Conservation (phyloP, 2,329 filamentous ascomycete species). For the Ascochyta lentis region DNA sequence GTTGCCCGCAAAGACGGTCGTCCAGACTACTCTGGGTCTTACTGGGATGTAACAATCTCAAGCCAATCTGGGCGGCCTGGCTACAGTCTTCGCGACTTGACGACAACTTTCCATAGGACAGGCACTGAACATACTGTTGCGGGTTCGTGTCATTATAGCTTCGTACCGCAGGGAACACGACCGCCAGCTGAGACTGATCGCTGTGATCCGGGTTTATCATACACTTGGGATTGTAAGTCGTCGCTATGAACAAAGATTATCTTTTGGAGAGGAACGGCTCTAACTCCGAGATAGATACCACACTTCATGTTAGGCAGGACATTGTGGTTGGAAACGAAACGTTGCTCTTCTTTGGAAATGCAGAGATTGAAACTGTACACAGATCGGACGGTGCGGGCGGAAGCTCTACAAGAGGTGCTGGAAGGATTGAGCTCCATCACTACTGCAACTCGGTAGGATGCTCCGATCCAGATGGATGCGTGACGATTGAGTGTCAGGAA, state of each 20-base stretch:
- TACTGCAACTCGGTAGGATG: no score
- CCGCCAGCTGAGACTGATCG: constrained; percentile 14
- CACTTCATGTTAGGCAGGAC: no score
- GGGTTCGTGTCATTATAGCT: constrained; percentile 22
- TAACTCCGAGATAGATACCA: no score
- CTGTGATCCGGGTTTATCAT: constrained; percentile 12
- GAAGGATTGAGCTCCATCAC: no score
- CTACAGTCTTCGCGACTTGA: constrained; percentile 19
- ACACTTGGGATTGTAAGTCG: constrained; percentile 20
- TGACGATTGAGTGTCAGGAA: no score
- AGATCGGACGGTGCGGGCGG: no score
- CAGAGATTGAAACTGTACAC: no score
- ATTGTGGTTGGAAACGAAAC: no score
- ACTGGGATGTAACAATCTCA: constrained; percentile 21
- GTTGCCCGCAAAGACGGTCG: constrained; percentile 2
- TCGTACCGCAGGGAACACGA: constrained; percentile 19
- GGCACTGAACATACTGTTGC: not conserved
- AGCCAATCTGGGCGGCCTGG: constrained; percentile 18
- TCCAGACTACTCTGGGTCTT: constrained; percentile 12
- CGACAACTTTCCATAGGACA: constrained; percentile 8
- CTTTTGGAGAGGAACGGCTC: no score
- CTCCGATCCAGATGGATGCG: no score
- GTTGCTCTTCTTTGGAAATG: no score
- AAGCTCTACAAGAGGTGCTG: no score
- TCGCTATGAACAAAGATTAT: not conserved